Evolutionary conservation across 768 basidiomycete genomes (phyloP), one percentile per base, ranked within the genome.

Genomic region (Mycena venus): DNA sequence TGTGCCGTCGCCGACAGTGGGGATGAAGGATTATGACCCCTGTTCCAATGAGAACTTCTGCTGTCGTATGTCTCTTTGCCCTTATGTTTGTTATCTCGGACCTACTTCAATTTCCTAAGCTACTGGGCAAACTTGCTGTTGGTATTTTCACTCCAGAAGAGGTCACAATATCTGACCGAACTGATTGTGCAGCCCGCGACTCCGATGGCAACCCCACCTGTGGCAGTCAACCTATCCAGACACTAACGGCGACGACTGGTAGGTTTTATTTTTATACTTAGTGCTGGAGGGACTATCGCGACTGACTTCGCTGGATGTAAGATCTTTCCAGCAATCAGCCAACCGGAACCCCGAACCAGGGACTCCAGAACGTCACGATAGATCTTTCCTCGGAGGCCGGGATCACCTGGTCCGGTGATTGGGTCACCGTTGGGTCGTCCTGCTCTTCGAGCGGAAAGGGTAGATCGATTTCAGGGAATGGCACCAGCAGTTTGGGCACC

Each of bases 361-460:
- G 36, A 40, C 9, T 17, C 36, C 34, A 61, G 34, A 61, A 61
- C 36, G 23, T 27, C 59, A 61, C 59, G 34, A 27, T 61, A n/a
- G 34, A 61, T 61, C 59, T 61, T 40, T 11, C 34, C 59, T n/a
- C 59, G 11, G 59, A 61, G 23, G 23, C 59, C 5, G 59, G 59
- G 25, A 61, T 61, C 34, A 61, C 59, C 36, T 61, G 59, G 59
- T 38, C 59, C 34, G 59, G 59, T 3, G 38, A 61, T 61, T 61
- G 59, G 59, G 34, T 38, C 11, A 15, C 59, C 1, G 34, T 40
- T 40, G n/a, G 25, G 59, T 40, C 59, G 59, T 40, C 59, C 36
- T 61, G 59, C 34, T 61, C 59, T 23, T 61, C 59, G n/a, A 38
- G 14, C 25, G 59, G 34, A n/a, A n/a, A 38, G 0, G 36, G 36